Evolutionary conservation across 2,329 filamentous ascomycete genomes (phyloP), one percentile per base, ranked within the genome.

Genomic region (Aspergillus proliferans): DNA sequence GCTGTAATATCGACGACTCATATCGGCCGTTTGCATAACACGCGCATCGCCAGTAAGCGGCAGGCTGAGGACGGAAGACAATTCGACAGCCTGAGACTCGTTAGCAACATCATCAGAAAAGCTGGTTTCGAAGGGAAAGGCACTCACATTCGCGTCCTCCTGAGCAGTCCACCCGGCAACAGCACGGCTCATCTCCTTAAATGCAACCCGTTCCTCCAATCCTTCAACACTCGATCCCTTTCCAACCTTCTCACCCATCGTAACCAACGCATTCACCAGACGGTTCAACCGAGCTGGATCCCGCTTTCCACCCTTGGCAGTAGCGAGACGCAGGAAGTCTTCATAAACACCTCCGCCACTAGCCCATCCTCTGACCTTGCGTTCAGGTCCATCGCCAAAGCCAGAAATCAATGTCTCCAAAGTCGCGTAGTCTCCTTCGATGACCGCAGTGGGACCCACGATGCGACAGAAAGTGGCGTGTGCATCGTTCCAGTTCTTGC

Each of bases 401-500:
- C 84, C 83, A 15, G 77, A 75, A 34, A 97, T 78, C 36, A 96
- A 75, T 28, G 78, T 74, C 38, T 81, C 79, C 1, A 97, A 74
- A 2, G 78, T 78, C 18, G 80, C 77, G 60, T 88, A 92, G 65
- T 96, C 86, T 40, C 86, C 84, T 62, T 88, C 86, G 52, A 98
- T 86, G 54, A 98, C 80, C 9, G 88, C 83, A 24, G 79, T 77
- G 0, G 93, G 93, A 0, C 88, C 93, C 26, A 97, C 90, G 55
- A 86, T 80, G 54, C 82, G 82, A 52, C 86, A 81, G 47, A 98
- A 85, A 1, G 92, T 88, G 24, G 83, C 80, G 69, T 97, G 93
- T 0, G 93, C 93, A 64, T 93, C 88, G 26, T 82, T 77, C 68
- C 84, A 87, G 39, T 87, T 83, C 36, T 81, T 79, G 2, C 90